Percentiles rank a stretch among this genome's conserved stretches.
Conservation (phyloP, 305 asterid genomes). For the Withania somnifera region DNA sequence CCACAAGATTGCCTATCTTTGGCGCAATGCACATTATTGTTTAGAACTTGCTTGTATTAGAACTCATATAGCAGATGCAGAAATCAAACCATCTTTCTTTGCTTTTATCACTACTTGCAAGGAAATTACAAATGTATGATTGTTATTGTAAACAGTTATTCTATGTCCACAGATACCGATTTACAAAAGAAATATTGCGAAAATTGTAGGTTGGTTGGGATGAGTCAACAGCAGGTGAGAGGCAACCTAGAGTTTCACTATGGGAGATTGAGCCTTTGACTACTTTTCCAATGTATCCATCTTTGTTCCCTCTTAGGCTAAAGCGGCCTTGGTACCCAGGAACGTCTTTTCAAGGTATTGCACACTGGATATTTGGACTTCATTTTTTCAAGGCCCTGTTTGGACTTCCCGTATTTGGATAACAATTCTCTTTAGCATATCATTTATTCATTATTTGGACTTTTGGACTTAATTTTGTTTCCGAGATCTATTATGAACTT, state of each 20-base stretch:
- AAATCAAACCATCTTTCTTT: not conserved
- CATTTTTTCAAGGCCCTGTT: too few species aligned
- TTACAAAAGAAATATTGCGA: not conserved
- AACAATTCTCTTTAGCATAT: not conserved
- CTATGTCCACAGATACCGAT: not conserved
- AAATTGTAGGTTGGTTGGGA: constrained; percentile 31
- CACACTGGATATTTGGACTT: not conserved
- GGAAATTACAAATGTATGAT: not conserved
- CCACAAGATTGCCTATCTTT: not conserved
- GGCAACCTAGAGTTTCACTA: constrained; percentile 27
- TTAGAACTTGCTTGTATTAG: not conserved
- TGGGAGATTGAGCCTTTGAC: constrained; percentile 35
- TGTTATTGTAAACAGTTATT: not conserved
- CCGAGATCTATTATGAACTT: not conserved
- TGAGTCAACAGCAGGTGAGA: constrained; percentile 30
- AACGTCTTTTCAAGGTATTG: constrained; percentile 19
- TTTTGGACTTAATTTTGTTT: not conserved
- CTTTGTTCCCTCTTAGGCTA: constrained; percentile 25
- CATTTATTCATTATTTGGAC: not conserved
- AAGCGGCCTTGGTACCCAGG: constrained; percentile 32
- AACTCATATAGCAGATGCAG: not conserved
- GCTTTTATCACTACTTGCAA: not conserved
- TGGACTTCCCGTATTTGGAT: too few species aligned
- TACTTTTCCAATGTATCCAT: constrained; percentile 27
- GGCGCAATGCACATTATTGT: not conserved